Base-by-base conservation (phyloP, 805 yeast genomes). In the Lachancea nothofagi region DNA sequence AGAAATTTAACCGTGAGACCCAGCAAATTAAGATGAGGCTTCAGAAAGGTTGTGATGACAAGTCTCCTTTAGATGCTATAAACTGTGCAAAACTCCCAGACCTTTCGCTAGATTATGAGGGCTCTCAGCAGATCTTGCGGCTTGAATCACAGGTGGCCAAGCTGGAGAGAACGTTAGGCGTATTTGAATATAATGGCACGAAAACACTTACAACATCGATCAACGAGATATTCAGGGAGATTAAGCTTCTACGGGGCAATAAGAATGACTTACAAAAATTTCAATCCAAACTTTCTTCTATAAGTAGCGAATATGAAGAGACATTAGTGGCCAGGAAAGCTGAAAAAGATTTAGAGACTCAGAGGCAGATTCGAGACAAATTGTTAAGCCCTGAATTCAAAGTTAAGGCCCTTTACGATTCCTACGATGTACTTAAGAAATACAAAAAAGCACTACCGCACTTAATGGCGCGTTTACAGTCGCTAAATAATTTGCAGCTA, bases 151-250 rank as follows among this genome's bases (percentile, higher is more conserved):
- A 50, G 21, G 31, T 60, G 3, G 22, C 44, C 13, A 42, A 43
- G n/a, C 26, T 63, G 12, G 57, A 53, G 21, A 43, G 42, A 3
- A 27, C 40, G 4, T 36, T 56, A 4, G 50, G 50, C 7, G 14
- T 23, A 9, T 6, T 13, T n/a, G 34, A 15, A 7, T 23, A 8
- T 4, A 17, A 14, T 14, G 20, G 8, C 19, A 26, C 12, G n/a
- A 40, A 29, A n/a, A 47, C 53, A 5, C 35, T 61, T 3, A 55
- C 51, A 10, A 38, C 59, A 7, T 48, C 48, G 7, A 46, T 64
- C 5, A 61, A 64, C 30, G 58, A 55, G 12, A 38, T 64, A 0
- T 56, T 51, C 38, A 43, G 64, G 22, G 56, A 54, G 32, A 43
- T 57, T 23, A 50, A 53, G 27, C 47, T 64, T 2, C 25, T 64